These are phyloP conservation scores for Elsinoe perseae DNA, from an alignment of 2,329 filamentous ascomycete genomes.

Conservation along the genomic window DNA sequence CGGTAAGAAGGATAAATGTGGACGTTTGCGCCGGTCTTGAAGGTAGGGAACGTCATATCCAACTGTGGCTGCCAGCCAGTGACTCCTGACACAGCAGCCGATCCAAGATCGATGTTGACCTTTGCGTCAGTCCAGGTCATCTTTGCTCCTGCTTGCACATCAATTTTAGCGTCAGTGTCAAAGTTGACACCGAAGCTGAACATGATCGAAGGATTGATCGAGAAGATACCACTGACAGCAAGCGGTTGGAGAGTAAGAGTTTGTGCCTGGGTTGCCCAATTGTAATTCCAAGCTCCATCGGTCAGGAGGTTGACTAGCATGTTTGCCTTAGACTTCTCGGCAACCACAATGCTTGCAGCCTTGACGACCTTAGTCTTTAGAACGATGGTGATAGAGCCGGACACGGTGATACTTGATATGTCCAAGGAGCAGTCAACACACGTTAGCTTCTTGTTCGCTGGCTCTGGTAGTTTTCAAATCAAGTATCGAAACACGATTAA, in stretches of 20 bases:
- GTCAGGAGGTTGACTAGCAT: slow-evolving; percentile 1
- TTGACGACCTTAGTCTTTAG: background rate
- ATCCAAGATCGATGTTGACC: background rate
- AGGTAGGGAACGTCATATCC: background rate
- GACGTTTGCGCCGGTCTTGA: background rate
- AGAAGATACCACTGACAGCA: background rate
- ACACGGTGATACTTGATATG: background rate
- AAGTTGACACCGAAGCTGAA: background rate
- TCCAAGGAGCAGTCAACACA: slow-evolving; percentile 2
- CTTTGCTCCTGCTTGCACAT: background rate
- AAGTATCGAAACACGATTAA: no score
- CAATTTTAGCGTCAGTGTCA: background rate
- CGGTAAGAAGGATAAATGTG: background rate
- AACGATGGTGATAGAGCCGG: background rate
- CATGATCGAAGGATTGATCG: background rate
- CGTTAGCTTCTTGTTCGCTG: background rate
- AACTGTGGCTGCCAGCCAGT: background rate
- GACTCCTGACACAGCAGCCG: background rate
- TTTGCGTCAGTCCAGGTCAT: background rate
- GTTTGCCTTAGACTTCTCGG: background rate
- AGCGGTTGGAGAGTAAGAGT: background rate
- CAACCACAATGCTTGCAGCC: background rate
- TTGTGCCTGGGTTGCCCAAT: background rate
- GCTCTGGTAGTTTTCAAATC: no score
- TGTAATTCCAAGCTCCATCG: background rate